Base-by-base conservation (phyloP, 805 yeast species). In the Pichia scutulata region DNA sequence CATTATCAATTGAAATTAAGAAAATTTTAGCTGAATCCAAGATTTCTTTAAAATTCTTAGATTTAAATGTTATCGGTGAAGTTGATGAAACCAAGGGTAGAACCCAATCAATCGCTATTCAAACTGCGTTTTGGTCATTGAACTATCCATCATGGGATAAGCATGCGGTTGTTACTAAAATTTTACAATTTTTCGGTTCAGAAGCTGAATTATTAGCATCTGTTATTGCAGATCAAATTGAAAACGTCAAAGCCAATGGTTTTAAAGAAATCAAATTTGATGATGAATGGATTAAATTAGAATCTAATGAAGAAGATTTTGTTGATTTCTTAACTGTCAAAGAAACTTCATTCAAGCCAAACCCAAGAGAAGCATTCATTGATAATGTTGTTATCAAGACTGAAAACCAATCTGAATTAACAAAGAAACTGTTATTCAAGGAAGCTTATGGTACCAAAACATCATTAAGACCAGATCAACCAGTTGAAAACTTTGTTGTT, bases 391-490 rank as follows among this genome's bases (percentile, higher is more conserved):
- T 69, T 12, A 68, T 73, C 39, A 64, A 70, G 53, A 63, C 69
- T 43, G 65, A 59, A 47, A 44, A 61, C 33, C 62, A 63, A 46
- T 56, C 67, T 22, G 85, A 80, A 39, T 70, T 84, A 44, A 80
- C 89, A 23, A 81, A 85, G 70, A 82, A 80, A 59, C 65, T 90
- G 52, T 76, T 86, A 16, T 92, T 92, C 78, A 75, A 78, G 48
- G 97, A 92, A 68, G 90, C 96, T 8, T 92, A 72, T 61, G 73
- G 69, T 18, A 72, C 81, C 44, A 57, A 67, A n/a, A 65, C 72
- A 44, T 71, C 74, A 9, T 75, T 92, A 63, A 84, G 97, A 71
- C 98, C 98, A 25, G 98, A 92, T 60, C 73, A 88, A 55, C 89
- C 97, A 22, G 84, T 86, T 46, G 74, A 84, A 65, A 89, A 86